Base-by-base conservation (phyloP, 1,284 basidiomycete genomes). In the Rhodotorula mucilaginosa region DNA sequence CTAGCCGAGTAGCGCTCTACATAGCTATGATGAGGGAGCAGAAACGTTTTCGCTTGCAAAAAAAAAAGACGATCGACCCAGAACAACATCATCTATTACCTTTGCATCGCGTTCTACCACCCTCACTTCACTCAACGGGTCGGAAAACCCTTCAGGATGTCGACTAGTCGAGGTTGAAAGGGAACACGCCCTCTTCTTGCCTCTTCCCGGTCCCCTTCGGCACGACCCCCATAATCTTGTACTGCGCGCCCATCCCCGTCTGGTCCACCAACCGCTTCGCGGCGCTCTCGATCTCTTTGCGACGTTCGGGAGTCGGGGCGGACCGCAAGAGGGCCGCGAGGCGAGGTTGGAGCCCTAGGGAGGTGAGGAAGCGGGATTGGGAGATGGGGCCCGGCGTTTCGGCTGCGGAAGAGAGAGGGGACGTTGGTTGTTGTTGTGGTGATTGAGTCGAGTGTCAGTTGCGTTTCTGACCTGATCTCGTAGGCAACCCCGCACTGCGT, bases 351-450 rank as follows among this genome's bases (percentile, higher is more conserved):
- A 94, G 80, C 0, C 91, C 92, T 82, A 92, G 87, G 10, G 83
- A 81, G n/a, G 83, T 82, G 26, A 95, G 84, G 82, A 94, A 94
- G 5, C 82, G 81, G 2, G 84, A 83, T 81, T 95, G 92, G 0
- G 87, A 79, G 26, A 93, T 83, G 0, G 89, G 88, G 0, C 89
- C 89, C 59, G 88, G 84, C 0, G 86, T 79, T 18, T 83, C 79
- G 80, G 82, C 84, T 85, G 57, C 0, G 12, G 12, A 13, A n/a
- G 19, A 34, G 62, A 46, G 34, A 5, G 39, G 39, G 39, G 39
- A 39, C 39, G 39, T 39, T 39, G 39, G 39, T 39, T 12, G 39
- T 34, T 5, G 39, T 39, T 39, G 10, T 39, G 39, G 39, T 39
- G 5, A 8, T 39, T 8, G 39, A 39, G 39, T 39, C 39, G 39